Base-by-base conservation (phyloP, 2,329 filamentous ascomycete species). In the Coniella vitis region DNA sequence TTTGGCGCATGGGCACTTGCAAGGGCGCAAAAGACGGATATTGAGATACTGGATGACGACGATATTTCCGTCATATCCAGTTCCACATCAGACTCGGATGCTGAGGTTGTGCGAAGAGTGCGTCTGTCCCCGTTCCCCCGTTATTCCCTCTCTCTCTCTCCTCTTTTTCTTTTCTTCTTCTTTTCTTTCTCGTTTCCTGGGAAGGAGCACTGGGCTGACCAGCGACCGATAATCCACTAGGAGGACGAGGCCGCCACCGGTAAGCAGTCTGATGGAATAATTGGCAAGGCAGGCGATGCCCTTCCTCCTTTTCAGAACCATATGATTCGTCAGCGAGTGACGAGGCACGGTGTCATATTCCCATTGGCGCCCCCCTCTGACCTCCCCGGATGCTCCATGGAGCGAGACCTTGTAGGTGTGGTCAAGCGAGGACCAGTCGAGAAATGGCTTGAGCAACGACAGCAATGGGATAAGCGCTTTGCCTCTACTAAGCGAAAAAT, bases 1-100 rank as follows among this genome's bases (percentile, higher is more conserved):
- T 97, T 98, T 60, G 86, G 90, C 2, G 89, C 90, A 0, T 97
- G 90, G 90, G 86, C 86, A 0, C 74, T 96, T 19, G 88, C 90
- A 1, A 76, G 84, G 55, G 89, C 90, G 0, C 90, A 96, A 61
- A 77, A 88, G 52, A 79, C 77, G 1, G 79, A 81, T 1, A 90
- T 95, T 47, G 86, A 93, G 16, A 91, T 95, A 32, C 65, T 85
- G 32, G 84, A 90, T 52, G 87, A 94, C 52, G 86, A 90, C 55
- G 73, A 79, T 10, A 79, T 90, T 42, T 91, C 87, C 0, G 69
- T 89, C 22, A 86, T 90, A 41, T 89, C 87, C 1, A 70, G 61
- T 10, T 83, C 82, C 2, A 70, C 62, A 4, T 70, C 70, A 1
- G 65, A 66, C 8, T 57, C 57, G 2, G 62, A 61, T 1, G 55